These are phyloP conservation scores for Tetrapisispora iriomotensis DNA, from an alignment of 805 yeast species.

Conservation along the genomic window DNA sequence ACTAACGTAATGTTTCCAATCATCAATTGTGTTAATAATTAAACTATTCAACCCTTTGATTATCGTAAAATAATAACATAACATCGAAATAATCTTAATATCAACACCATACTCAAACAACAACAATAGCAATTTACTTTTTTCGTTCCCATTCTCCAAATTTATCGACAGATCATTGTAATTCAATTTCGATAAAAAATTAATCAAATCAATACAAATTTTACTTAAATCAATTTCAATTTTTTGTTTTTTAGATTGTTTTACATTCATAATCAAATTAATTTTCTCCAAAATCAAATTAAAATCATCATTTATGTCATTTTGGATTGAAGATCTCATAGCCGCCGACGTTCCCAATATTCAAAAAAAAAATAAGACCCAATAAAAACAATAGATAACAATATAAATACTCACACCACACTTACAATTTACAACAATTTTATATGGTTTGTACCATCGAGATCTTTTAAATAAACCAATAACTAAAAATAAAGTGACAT, in stretches of 20 bases:
- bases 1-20: slow-evolving; percentile 6
- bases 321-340: neutral
- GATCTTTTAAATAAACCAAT: too few species aligned
- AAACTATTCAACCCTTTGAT: slow-evolving; percentile 10
- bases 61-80: slow-evolving; percentile 18
- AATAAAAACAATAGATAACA: too few species aligned
- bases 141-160: slow-evolving; percentile 5
- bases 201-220: neutral
- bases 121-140: neutral
- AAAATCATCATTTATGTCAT: neutral
- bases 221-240: neutral
- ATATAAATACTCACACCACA: too few species aligned
- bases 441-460: too few species aligned
- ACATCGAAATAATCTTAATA: slow-evolving; percentile 9
- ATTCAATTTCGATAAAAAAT: neutral
- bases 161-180: neutral
- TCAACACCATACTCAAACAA: neutral
- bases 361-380: neutral
- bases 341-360: neutral
- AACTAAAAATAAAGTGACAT: too few species aligned
- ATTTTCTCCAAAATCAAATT: slow-evolving; percentile 1
- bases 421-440: too few species aligned
- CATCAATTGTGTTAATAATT: slow-evolving; percentile 7
- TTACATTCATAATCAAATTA: neutral
- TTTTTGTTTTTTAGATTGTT: neutral